A percentile compares a stretch with the other conserved stretches of the same genome.
These are phyloP conservation scores for Aspergillus awamori DNA, from an alignment of 2,329 filamentous ascomycete genomes.

Conservation along the genomic window DNA sequence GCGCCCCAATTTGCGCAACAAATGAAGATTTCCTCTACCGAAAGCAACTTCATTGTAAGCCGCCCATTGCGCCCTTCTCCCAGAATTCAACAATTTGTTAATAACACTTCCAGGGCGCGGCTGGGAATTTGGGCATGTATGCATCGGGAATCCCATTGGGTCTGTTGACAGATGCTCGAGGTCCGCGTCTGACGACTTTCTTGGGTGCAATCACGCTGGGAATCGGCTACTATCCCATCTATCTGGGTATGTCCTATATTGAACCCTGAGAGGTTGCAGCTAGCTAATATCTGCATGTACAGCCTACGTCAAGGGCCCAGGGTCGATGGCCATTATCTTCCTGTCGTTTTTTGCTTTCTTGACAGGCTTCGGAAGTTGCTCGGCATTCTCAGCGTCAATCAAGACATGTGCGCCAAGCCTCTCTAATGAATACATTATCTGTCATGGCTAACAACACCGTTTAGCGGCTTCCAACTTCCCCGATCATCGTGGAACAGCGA, in stretches of 20 bases:
- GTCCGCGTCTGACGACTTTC: slow-evolving; percentile 77
- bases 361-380: slow-evolving; percentile 85
- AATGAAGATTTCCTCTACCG: slow-evolving; percentile 83
- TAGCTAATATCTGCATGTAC: slow-evolving; percentile 15
- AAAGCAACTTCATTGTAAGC: slow-evolving; percentile 85
- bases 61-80: slow-evolving; percentile 7
- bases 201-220: slow-evolving; percentile 73
- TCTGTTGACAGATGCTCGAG: slow-evolving; percentile 79
- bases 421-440: background rate
- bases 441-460: slow-evolving; percentile 33
- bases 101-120: slow-evolving; percentile 51
- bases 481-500: slow-evolving; percentile 85
- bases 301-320: slow-evolving; percentile 72
- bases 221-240: slow-evolving; percentile 83
- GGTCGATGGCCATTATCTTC: slow-evolving; percentile 56
- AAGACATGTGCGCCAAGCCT: slow-evolving; percentile 63
- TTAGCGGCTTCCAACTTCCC: slow-evolving; percentile 86
- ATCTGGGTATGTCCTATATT: slow-evolving; percentile 50
- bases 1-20: slow-evolving; percentile 90
- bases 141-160: slow-evolving; percentile 85
- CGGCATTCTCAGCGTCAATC: slow-evolving; percentile 84
- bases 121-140: slow-evolving; percentile 81
- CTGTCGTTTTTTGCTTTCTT: slow-evolving; percentile 85
- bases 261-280: slow-evolving; percentile 4
- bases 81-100: background rate